Conservation (phyloP, 2,329 filamentous ascomycete species). For the Xylariaceae sp. region DNA sequence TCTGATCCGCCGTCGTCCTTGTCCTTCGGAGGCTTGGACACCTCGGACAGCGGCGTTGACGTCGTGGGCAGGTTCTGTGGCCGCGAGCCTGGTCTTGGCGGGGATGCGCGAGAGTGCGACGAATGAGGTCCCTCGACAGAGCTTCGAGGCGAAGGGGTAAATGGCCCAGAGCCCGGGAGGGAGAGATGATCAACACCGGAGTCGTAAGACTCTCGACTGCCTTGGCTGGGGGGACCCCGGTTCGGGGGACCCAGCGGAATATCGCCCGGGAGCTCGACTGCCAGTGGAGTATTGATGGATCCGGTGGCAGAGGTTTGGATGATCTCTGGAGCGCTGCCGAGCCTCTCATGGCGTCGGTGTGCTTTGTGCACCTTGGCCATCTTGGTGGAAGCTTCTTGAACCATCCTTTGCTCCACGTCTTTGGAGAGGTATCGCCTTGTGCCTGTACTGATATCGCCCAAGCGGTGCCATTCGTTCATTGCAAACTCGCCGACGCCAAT, state of each 20-base stretch:
- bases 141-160: conserved; percentile 40
- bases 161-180: conserved; percentile 25
- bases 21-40: conserved; percentile 17
- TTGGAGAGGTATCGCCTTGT: conserved; percentile 77
- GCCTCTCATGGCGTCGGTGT: conserved; percentile 57
- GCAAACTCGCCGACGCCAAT: conserved; percentile 93
- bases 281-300: conserved; percentile 39
- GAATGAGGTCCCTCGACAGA: conserved; percentile 39
- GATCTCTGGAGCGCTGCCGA: conserved; percentile 35
- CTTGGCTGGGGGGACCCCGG: conserved; percentile 24
- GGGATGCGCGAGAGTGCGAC: conserved; percentile 19
- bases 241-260: conserved; percentile 33
- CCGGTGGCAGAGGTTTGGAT: conserved; percentile 31
- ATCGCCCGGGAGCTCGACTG: conserved; percentile 52
- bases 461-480: conserved; percentile 95
- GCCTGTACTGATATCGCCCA: conserved; percentile 91
- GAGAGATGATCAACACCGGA: conserved; percentile 45
- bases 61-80: conserved; percentile 16
- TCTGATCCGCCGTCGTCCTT: conserved; percentile 46
- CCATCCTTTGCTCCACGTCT: conserved; percentile 67
- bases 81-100: conserved; percentile 25
- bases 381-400: conserved; percentile 67
- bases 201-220: conserved; percentile 48
- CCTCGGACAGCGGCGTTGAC: conserved; percentile 9
- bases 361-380: conserved; percentile 76